Base-by-base conservation (phyloP, 805 yeast species). In the Gaillardinia entomophila region DNA sequence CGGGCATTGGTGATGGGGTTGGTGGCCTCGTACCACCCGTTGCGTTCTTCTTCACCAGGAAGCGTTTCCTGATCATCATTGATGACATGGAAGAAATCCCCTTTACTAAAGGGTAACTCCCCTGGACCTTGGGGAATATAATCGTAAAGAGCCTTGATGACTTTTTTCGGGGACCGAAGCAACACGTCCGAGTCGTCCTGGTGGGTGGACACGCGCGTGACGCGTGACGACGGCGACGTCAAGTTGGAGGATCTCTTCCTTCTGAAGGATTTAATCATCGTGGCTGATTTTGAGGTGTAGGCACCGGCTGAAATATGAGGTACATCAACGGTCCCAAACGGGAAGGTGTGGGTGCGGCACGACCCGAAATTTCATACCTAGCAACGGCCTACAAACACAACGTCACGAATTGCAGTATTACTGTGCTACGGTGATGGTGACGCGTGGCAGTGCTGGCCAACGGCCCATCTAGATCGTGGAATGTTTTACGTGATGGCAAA, bases 41-140 rank as follows among this genome's bases (percentile, higher is more conserved):
- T 67, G 34, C 74, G 75, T 15, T 38, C 40, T 28, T 53, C 57
- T 34, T 45, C 49, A 28, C 38, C 44, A 16, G 44, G 41, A n/a
- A 42, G 53, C 15, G 46, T 51, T 28, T 33, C 35, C 27, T 34
- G 41, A 19, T 49, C 57, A 15, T 50, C 59, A 24, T 41, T 37
- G 13, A 63, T 30, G 2, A 92, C 94, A 51, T 86, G 87, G 60
- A 89, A 86, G 52, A 88, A 89, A 51, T 90, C 97, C 24, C 96
- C 96, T 44, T 78, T 76, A 27, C 59, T 50, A 54, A 92, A 90
- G 19, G 77, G 69, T 23, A 90, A 68, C 53, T 90, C 97, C 15
- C 85, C 87, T 1, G 85, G 78, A 11, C 83, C 81, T 45, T 81
- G 89, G 1, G 95, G 82, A 27, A 64, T 64, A 57, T 89, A 89